Evolutionary conservation across 352 stramenopile genomes (phyloP).

Genomic region (Thraustotheca clavata): DNA sequence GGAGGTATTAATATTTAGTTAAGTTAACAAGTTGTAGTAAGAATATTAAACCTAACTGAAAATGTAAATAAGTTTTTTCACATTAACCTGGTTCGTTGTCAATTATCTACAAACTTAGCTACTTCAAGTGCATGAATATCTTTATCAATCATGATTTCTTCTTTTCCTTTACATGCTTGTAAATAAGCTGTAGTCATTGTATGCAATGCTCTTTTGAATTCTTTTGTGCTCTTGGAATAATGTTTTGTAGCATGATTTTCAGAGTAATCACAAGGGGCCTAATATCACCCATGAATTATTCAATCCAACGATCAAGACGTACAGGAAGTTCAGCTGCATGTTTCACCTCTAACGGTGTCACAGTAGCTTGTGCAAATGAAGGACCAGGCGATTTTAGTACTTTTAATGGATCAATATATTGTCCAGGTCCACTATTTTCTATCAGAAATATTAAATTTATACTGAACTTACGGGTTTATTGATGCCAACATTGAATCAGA

Average conservation of each 20-base stretch:
- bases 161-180: background rate
- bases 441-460: background rate
- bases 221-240: background rate
- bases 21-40: constrained; percentile 10
- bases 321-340: constrained; percentile 14
- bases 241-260: background rate
- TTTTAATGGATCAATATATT: constrained; percentile 12
- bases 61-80: background rate
- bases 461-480: background rate
- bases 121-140: constrained; percentile 7
- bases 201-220: constrained; percentile 16
- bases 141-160: constrained; percentile 16
- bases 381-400: background rate
- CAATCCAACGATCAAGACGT: background rate
- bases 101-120: background rate
- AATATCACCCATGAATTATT: background rate
- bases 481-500: background rate
- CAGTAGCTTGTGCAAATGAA: constrained; percentile 1
- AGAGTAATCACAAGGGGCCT: constrained; percentile 20
- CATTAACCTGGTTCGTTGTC: too few relatives aligned
- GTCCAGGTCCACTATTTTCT: constrained; percentile 1
- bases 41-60: constrained; percentile 5
- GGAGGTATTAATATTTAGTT: constrained; percentile 18
- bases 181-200: constrained; percentile 19
- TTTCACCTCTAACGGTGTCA: constrained; percentile 5